These are phyloP conservation scores for Hyphopichia burtonii DNA, from an alignment of 1,139 yeast species.

Conservation along the genomic window DNA sequence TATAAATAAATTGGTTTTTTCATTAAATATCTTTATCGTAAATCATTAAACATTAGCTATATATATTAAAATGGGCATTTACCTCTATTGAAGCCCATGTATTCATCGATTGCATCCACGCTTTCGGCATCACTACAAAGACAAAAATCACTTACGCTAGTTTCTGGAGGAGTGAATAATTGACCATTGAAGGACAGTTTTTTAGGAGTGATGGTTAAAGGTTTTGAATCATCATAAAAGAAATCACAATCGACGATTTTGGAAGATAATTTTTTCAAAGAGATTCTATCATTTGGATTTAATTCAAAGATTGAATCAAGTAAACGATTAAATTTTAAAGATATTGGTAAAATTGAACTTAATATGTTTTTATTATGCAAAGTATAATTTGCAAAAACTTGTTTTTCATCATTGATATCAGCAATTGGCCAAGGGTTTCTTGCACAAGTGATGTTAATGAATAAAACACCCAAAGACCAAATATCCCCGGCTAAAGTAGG, in stretches of 20 bases:
- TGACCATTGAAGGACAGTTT: constrained; percentile 12
- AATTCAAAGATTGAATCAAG: constrained; percentile 55
- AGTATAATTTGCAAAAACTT: constrained; percentile 50
- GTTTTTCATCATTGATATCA: constrained; percentile 52
- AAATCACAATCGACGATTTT: constrained; percentile 42
- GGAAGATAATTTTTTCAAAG: constrained; percentile 46
- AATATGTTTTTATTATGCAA: constrained; percentile 28
- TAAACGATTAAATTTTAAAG: constrained; percentile 56
- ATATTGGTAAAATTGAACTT: constrained; percentile 59
- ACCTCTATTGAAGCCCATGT: no score
- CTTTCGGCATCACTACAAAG: no score
- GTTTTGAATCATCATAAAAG: constrained; percentile 23
- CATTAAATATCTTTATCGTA: no score
- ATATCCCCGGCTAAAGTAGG: constrained; percentile 83
- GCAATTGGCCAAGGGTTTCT: constrained; percentile 94
- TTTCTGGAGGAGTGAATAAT: constrained; percentile 17
- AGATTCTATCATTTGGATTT: constrained; percentile 64
- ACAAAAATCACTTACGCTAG: constrained; percentile 2
- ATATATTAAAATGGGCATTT: no score
- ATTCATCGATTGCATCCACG: no score
- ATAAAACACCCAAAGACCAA: constrained; percentile 84
- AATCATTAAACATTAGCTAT: no score
- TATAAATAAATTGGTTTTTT: no score
- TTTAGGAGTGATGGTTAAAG: constrained; percentile 1
- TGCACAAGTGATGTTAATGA: constrained; percentile 77